These are phyloP conservation scores for Phylloporus sp. DNA, from an alignment of 768 basidiomycete species.

Conservation along the genomic window DNA sequence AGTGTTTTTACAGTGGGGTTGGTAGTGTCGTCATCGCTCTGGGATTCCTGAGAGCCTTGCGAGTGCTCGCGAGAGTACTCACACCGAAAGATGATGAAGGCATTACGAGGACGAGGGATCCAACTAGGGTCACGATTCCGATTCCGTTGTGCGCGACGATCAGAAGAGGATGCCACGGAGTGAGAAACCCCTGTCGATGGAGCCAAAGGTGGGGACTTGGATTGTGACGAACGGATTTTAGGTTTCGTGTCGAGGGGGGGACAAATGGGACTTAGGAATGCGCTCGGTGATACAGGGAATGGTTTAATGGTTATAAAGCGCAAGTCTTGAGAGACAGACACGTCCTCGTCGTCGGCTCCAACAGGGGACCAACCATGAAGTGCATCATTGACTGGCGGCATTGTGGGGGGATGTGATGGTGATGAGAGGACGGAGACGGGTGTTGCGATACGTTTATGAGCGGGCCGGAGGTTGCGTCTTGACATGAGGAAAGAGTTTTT, in stretches of 20 bases:
- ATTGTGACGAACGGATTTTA: not conserved
- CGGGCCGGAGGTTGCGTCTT: not conserved
- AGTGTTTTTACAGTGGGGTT: constrained; percentile 47
- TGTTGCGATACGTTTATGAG: constrained; percentile 5
- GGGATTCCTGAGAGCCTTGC: constrained; percentile 34
- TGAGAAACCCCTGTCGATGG: not conserved
- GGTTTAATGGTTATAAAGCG: constrained; percentile 6
- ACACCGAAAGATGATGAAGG: constrained; percentile 73
- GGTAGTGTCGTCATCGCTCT: constrained; percentile 22
- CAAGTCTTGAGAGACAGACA: constrained; percentile 19
- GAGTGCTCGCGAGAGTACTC: constrained; percentile 51
- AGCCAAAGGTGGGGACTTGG: not conserved
- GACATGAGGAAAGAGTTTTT: not conserved
- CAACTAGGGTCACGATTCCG: constrained; percentile 49
- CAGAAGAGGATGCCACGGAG: constrained; percentile 33
- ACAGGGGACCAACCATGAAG: constrained; percentile 29
- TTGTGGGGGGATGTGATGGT: not conserved
- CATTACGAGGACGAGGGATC: constrained; percentile 65
- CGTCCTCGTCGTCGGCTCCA: constrained; percentile 27
- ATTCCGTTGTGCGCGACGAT: constrained; percentile 37
- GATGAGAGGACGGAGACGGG: not conserved
- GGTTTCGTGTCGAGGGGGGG: constrained; percentile 13
- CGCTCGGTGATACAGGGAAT: not conserved
- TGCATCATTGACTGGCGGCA: constrained; percentile 9
- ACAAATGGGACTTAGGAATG: constrained; percentile 9